Evolutionary conservation across 2,329 filamentous ascomycete genomes (phyloP), one percentile per base, ranked within the genome.

Genomic region (Lojkania enalia): DNA sequence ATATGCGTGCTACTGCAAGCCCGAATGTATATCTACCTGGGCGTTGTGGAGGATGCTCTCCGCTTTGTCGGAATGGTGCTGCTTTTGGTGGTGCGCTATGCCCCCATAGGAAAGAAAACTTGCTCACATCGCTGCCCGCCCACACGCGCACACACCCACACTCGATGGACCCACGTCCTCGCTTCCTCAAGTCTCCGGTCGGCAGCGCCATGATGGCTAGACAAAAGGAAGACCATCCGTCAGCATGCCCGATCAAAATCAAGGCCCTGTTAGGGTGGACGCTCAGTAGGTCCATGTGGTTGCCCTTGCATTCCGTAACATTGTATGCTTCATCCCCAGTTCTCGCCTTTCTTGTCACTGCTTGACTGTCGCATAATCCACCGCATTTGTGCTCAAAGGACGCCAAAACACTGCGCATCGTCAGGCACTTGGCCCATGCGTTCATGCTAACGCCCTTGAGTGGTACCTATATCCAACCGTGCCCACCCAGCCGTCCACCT

Each of bases 291-390:
- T 15, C 30, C 30, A 11, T 33, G 11, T 9, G 6, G 44, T 35
- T 32, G 38, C 43, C 51, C 55, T 42, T 50, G 60, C 63, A 58
- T 56, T 61, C 46, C 51, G 52, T 46, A 16, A 54, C 51, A 54
- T 31, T 36, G n/a, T 40, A 39, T 40, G 66, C 61, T 51, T 66
- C 65, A 67, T 59, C 62, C 46, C 37, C 38, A 49, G 2, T 21
- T 41, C 43, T 46, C 41, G 43, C 37, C 37, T n/a, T 52, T 39
- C 54, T 60, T 60, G 55, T 51, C 53, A 43, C 36, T 49, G 58
- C 63, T 62, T 62, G 56, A 57, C 53, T 60, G 63, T 66, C 64
- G 55, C 64, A 61, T 48, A 39, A 63, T 56, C 56, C 11, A 43
- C 50, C 66, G 55, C 63, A 66, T 55, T 57, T 45, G 33, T 48